Conservation (phyloP, 257 asterid species). For the Primulina eburnea region DNA sequence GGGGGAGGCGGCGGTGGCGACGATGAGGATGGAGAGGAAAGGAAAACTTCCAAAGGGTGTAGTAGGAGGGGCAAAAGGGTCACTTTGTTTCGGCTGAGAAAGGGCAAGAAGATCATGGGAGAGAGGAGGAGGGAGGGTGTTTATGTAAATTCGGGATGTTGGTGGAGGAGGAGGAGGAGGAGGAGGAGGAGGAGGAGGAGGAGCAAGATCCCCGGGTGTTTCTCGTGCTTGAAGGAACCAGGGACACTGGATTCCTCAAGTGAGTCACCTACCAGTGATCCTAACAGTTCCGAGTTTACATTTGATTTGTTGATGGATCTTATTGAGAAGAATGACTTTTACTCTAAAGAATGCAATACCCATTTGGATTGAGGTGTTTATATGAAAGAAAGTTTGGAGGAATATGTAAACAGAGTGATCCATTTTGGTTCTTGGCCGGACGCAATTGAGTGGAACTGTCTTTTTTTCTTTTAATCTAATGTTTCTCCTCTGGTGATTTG, state of each 20-base stretch:
- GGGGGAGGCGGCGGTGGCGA: background rate
- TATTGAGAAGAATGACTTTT: slow-evolving; percentile 81
- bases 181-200: slow-evolving; percentile 30
- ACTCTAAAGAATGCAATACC: slow-evolving; percentile 69
- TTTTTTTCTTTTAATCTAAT: background rate
- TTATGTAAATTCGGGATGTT: slow-evolving; percentile 39
- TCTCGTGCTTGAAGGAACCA: slow-evolving; percentile 48
- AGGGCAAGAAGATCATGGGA: slow-evolving; percentile 37
- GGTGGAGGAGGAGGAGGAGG: slow-evolving; percentile 32
- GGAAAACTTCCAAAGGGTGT: slow-evolving; percentile 26
- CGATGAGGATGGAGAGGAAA: slow-evolving; percentile 30
- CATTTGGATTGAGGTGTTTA: slow-evolving; percentile 41
- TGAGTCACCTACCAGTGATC: slow-evolving; percentile 83
- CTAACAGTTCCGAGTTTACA: slow-evolving; percentile 67
- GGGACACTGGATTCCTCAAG: slow-evolving; percentile 53
- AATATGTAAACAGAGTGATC: slow-evolving; percentile 17
- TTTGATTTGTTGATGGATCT: slow-evolving; percentile 59
- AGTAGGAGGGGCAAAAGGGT: slow-evolving; percentile 35
- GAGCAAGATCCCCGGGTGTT: slow-evolving; percentile 37
- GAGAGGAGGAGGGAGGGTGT: slow-evolving; percentile 40
- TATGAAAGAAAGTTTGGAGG: background rate
- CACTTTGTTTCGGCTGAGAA: slow-evolving; percentile 45
- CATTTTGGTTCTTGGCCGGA: slow-evolving; percentile 16
- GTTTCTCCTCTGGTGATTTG: slow-evolving; percentile 9
- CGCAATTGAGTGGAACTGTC: slow-evolving; percentile 15